Evolutionary conservation across 352 stramenopile species (phyloP), one percentile per base, ranked within the genome.

Genomic region (Phytophthora cajani): DNA sequence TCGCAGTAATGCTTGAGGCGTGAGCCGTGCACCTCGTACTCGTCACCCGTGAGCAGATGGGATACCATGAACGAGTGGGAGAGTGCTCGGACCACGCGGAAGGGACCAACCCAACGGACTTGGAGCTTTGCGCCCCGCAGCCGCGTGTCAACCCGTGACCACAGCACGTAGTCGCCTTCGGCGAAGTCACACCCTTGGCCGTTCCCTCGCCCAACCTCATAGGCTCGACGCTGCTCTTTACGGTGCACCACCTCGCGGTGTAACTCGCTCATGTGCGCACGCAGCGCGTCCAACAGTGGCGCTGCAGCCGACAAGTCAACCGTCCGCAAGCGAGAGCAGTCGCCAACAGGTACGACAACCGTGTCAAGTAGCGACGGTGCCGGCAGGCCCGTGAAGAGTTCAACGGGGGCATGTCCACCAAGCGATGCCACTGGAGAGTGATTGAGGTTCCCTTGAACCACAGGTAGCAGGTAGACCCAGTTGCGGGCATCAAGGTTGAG

Each of bases 1-100:
- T 23, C 46, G 46, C 46, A 52, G 32, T 53, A 62, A 23, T 58
- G 62, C 14, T 69, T 69, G 0, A 54, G 21, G 5, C 32, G n/a
- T 17, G 53, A 58, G 2, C 52, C 30, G 8, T 63, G 33, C 1
- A 69, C 62, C 1, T 63, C 21, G 14, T 47, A 63, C 12, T 36
- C 14, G 0, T 32, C 8, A 2, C 33, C 42, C 2, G 64, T 66
- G 0, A 71, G 0, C 7, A 66, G 30, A 9, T 71, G 64, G 0
- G n/a, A 5, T 36, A 65, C 55, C 9, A 71, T 49, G n/a, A 51
- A 65, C 16, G 56, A 61, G 9, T 66, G 3, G 0, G 47, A 25
- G 5, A 64, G 25, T 1, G 49, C 21, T 0, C 44, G 44, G 10
- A 54, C n/a, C 12, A 52, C 46, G n/a, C 46, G 46, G n/a, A 52